A percentile compares a stretch with the other conserved stretches of the same genome.
Evolutionary conservation across 257 asterid species (phyloP).

Genomic region (Echium plantagineum): DNA sequence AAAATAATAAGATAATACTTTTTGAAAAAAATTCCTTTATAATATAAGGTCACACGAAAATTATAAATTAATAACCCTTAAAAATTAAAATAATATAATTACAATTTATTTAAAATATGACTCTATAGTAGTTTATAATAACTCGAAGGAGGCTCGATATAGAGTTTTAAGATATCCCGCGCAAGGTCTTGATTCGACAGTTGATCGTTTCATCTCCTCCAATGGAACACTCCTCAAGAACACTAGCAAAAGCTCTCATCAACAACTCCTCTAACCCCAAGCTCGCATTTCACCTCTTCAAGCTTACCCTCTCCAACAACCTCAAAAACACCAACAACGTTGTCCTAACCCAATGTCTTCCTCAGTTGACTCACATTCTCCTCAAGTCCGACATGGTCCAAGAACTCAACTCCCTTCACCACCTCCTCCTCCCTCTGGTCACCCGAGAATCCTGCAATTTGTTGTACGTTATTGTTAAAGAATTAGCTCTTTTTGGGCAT

Average conservation of each 20-base stretch:
- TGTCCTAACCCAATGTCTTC: constrained; percentile 24
- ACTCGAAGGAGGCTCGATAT: too few species aligned
- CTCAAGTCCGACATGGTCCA: constrained; percentile 50
- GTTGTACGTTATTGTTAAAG: constrained; percentile 33
- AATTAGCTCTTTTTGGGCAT: constrained; percentile 39
- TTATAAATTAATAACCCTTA: too few species aligned
- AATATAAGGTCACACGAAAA: too few species aligned
- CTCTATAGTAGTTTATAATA: too few species aligned
- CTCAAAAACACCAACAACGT: constrained; percentile 1
- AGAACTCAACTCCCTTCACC: constrained; percentile 51
- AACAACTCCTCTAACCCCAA: constrained; percentile 45
- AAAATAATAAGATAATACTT: too few species aligned
- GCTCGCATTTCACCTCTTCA: constrained; percentile 76
- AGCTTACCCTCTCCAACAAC: constrained; percentile 7
- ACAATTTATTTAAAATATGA: too few species aligned
- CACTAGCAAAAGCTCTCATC: constrained; percentile 37
- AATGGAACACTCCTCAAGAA: constrained; percentile 29
- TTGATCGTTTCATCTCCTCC: not conserved
- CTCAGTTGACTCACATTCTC: constrained; percentile 53
- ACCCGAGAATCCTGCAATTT: constrained; percentile 15
- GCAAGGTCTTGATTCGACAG: too few species aligned
- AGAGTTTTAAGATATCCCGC: too few species aligned
- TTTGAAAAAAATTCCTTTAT: too few species aligned
- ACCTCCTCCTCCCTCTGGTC: constrained; percentile 28
- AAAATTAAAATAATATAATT: too few species aligned